Percentiles rank a stretch among this genome's conserved stretches.
phyloP scores from a whole-genome alignment of 345 rosid genomes.

The Cochlearia excelsa region DNA sequence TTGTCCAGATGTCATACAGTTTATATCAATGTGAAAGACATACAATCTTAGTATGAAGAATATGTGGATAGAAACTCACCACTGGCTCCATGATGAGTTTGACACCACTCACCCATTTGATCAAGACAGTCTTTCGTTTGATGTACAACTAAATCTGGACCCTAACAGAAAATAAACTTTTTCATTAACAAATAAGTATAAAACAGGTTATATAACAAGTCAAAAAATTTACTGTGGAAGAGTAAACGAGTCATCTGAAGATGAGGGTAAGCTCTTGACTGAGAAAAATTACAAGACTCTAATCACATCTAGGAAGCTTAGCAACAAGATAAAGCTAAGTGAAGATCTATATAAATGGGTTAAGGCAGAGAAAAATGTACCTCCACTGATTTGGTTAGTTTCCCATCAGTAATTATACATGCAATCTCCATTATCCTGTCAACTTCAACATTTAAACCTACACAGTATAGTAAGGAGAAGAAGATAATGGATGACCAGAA shows the following conservation, averaged over 20 bases:
- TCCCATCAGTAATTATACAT: constrained; percentile 85
- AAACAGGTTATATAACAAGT: neutral
- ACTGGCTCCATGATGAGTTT: constrained; percentile 77
- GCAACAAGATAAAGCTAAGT: neutral
- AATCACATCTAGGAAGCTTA: neutral
- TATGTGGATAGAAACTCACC: constrained; percentile 45
- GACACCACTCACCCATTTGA: constrained; percentile 92
- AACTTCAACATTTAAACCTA: constrained; percentile 74
- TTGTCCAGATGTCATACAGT: constrained; percentile 5
- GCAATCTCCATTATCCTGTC: constrained; percentile 94
- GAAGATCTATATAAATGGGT: neutral
- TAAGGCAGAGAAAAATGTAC: constrained; percentile 36
- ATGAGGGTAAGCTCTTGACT: neutral
- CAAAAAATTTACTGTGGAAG: neutral
- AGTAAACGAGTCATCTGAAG: neutral
- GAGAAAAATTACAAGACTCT: neutral
- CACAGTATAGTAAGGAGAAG: constrained; percentile 27
- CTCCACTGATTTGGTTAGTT: constrained; percentile 67
- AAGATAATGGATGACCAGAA: constrained; percentile 6
- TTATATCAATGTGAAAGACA: constrained; percentile 12
- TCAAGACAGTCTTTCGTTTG: constrained; percentile 73
- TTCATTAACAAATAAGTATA: neutral
- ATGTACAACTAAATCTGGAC: constrained; percentile 88
- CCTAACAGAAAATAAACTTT: constrained; percentile 43
- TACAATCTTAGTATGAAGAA: neutral